Conservation (phyloP, 257 asterid genomes). For the Fraxinus quadrangulata region DNA sequence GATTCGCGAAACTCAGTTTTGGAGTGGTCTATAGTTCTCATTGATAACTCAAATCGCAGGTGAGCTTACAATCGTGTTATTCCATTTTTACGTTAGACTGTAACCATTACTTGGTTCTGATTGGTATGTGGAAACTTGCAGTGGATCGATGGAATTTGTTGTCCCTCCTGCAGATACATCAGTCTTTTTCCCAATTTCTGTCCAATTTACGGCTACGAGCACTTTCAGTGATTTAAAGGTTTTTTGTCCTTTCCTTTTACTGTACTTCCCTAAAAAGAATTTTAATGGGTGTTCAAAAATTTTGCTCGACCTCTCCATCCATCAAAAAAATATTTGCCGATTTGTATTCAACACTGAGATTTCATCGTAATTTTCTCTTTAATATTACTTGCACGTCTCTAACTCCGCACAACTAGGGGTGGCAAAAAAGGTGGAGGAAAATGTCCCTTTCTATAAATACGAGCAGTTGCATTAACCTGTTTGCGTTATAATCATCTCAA, state of each 20-base stretch:
- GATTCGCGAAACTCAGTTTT: constrained; percentile 78
- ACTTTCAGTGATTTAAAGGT: constrained; percentile 89
- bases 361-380: neutral
- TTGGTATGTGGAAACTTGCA: constrained; percentile 42
- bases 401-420: neutral
- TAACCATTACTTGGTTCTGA: constrained; percentile 23
- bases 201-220: constrained; percentile 64
- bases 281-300: neutral
- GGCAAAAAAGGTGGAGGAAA: neutral
- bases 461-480: neutral
- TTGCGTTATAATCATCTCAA: neutral
- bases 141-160: constrained; percentile 90
- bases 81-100: constrained; percentile 3
- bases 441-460: neutral
- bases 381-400: neutral
- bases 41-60: constrained; percentile 95
- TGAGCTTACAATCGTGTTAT: constrained; percentile 34
- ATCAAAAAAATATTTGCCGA: neutral
- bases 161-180: constrained; percentile 80
- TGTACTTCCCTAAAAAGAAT: neutral
- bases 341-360: neutral
- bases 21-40: constrained; percentile 88
- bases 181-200: constrained; percentile 81
- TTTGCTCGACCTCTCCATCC: neutral
- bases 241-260: constrained; percentile 17